Evolutionary conservation across 192 early-diverging fungal genomes (phyloP).

Genomic region (Coemansia umbellata): DNA sequence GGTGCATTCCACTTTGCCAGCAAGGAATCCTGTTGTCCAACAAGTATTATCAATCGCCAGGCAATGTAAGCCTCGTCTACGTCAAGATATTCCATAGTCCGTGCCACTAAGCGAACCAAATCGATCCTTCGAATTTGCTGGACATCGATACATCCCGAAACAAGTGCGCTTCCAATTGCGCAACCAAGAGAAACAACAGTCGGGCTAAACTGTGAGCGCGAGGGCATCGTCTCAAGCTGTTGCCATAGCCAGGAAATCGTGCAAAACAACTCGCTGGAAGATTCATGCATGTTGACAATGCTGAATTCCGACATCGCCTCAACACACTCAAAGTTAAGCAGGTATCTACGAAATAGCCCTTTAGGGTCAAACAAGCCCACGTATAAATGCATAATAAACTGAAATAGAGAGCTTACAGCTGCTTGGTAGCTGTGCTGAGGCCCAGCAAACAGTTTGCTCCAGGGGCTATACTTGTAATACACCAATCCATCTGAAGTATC

Average conservation of each 20-base stretch:
- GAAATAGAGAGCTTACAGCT: conserved; percentile 5
- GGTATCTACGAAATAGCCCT: conserved; percentile 6
- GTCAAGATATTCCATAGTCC: conserved; percentile 17
- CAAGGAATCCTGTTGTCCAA: conserved; percentile 1
- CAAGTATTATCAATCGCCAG: conserved; percentile 21
- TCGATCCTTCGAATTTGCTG: conserved; percentile 3
- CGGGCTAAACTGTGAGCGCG: conserved; percentile 17
- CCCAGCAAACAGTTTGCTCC: background rate
- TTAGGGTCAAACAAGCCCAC: conserved; percentile 22
- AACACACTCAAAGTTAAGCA: background rate
- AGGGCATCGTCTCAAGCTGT: conserved; percentile 7
- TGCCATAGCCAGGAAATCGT: conserved; percentile 16
- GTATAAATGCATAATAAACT: conserved; percentile 9
- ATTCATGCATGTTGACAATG: conserved; percentile 10
- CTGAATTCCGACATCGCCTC: conserved; percentile 5
- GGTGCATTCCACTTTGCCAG: conserved; percentile 2
- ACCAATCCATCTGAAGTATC: background rate
- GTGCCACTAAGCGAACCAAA: conserved; percentile 1
- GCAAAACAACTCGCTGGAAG: conserved; percentile 3
- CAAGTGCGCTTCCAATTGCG: conserved; percentile 13
- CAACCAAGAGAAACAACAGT: conserved; percentile 9
- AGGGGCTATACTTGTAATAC: background rate
- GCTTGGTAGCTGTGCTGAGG: background rate
- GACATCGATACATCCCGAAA: conserved; percentile 10
- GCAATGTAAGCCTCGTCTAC: conserved; percentile 30